These are phyloP conservation scores for Jackrogersella multiformis DNA, from an alignment of 495 filamentous ascomycete genomes.

Conservation along the genomic window DNA sequence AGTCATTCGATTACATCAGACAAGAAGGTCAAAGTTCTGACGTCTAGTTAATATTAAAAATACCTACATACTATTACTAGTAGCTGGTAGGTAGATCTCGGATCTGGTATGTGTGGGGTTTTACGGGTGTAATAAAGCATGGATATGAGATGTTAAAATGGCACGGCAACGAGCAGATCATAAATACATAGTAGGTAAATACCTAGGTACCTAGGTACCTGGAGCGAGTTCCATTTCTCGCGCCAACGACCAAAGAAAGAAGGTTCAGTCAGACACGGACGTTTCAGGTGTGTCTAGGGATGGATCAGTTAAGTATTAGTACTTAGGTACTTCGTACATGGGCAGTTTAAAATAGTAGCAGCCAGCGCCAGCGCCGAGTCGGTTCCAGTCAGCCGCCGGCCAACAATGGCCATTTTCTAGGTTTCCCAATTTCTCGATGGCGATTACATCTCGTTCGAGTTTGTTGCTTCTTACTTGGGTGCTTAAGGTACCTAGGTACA, in stretches of 20 bases:
- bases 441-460: constrained; percentile 14
- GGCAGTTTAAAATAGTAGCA: constrained; percentile 29
- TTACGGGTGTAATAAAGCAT: constrained; percentile 15
- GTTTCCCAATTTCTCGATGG: constrained; percentile 15
- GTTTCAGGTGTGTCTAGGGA: constrained; percentile 36
- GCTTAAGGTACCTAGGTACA: not conserved
- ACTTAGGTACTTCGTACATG: no score
- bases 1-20: not conserved
- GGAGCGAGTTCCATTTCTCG: constrained; percentile 18
- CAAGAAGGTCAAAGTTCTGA: constrained; percentile 13
- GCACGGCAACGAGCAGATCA: constrained; percentile 29
- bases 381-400: not conserved
- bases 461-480: no score
- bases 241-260: constrained; percentile 6
- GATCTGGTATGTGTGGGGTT: constrained; percentile 16
- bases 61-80: no score
- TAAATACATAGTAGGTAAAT: constrained; percentile 16
- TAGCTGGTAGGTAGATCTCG: constrained; percentile 16
- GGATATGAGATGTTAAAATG: constrained; percentile 16
- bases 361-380: constrained; percentile 13
- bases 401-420: constrained; percentile 6
- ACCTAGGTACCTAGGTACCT: no score
- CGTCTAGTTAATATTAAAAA: constrained; percentile 27
- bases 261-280: constrained; percentile 22
- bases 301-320: constrained; percentile 9